Conservation (phyloP, 1,284 basidiomycete species). For the Nidula niveotomentosa region DNA sequence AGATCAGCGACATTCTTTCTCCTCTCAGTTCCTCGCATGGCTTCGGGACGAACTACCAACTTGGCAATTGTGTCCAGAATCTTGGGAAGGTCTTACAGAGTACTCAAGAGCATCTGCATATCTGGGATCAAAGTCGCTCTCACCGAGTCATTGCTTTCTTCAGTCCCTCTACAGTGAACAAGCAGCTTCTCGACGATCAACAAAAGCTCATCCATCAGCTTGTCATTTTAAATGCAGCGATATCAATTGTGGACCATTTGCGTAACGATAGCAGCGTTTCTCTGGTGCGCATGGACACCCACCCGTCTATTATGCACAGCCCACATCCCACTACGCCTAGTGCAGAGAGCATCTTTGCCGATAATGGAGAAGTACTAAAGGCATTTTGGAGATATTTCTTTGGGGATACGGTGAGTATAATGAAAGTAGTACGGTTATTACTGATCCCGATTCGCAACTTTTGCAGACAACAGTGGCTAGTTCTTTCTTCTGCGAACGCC, state of each 20-base stretch:
- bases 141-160: not conserved
- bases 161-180: not conserved
- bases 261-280: not conserved
- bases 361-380: no score
- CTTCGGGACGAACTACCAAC: not conserved
- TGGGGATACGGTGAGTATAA: no score
- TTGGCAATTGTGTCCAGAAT: not conserved
- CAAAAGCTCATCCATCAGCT: not conserved
- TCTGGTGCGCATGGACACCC: not conserved
- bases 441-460: no score
- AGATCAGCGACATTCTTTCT: not conserved
- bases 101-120: not conserved
- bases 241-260: not conserved
- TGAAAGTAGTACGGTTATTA: no score
- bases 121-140: not conserved
- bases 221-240: not conserved
- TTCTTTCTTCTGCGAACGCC: no score
- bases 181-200: not conserved
- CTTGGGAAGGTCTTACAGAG: not conserved
- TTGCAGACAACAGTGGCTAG: no score
- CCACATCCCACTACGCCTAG: not conserved
- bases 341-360: not conserved
- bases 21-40: not conserved
- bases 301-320: not conserved
- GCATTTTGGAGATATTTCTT: no score